These are phyloP conservation scores for Leccinum broughii DNA, from an alignment of 768 basidiomycete species.

Conservation along the genomic window DNA sequence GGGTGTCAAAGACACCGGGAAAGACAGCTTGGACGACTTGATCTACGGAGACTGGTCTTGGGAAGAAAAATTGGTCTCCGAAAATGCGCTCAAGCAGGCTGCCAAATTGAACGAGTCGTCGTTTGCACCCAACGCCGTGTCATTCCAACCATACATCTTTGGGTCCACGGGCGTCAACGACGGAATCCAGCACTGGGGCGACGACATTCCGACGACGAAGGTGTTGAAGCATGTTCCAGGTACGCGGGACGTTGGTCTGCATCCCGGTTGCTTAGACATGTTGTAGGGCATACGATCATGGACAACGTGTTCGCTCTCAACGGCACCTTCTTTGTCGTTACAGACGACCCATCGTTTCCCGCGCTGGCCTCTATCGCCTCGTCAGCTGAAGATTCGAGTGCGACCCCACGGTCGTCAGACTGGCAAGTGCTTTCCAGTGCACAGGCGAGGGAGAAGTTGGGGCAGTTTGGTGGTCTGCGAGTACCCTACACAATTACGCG, in stretches of 20 bases:
- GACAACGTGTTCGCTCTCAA: slow-evolving; percentile 79
- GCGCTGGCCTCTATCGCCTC: slow-evolving; percentile 50
- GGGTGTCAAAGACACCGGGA: slow-evolving; percentile 34
- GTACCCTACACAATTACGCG: slow-evolving; percentile 22
- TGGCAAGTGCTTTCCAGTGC: slow-evolving; percentile 60
- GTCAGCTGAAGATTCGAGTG: slow-evolving; percentile 31
- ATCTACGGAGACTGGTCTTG: slow-evolving; percentile 73
- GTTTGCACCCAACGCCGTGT: slow-evolving; percentile 27
- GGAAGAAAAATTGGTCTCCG: slow-evolving; percentile 59
- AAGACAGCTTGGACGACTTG: slow-evolving; percentile 54
- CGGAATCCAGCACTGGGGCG: slow-evolving; percentile 56
- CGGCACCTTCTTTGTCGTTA: slow-evolving; percentile 72
- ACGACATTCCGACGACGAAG: slow-evolving; percentile 54
- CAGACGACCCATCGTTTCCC: slow-evolving; percentile 67
- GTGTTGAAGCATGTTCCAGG: slow-evolving; percentile 67
- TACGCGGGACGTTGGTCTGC: slow-evolving; percentile 28
- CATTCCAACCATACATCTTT: slow-evolving; percentile 20
- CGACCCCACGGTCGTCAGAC: slow-evolving; percentile 47
- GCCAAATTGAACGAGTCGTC: slow-evolving; percentile 16
- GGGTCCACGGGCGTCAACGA: slow-evolving; percentile 44
- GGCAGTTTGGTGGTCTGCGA: slow-evolving; percentile 55
- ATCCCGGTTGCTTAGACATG: slow-evolving; percentile 1
- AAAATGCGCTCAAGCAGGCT: slow-evolving; percentile 52
- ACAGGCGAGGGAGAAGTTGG: slow-evolving; percentile 50
- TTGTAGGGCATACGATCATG: slow-evolving; percentile 76